Evolutionary conservation across 78 protist genomes (phyloP), one percentile per base, ranked within the genome.

Genomic region (Dictyostelium citrinum): DNA sequence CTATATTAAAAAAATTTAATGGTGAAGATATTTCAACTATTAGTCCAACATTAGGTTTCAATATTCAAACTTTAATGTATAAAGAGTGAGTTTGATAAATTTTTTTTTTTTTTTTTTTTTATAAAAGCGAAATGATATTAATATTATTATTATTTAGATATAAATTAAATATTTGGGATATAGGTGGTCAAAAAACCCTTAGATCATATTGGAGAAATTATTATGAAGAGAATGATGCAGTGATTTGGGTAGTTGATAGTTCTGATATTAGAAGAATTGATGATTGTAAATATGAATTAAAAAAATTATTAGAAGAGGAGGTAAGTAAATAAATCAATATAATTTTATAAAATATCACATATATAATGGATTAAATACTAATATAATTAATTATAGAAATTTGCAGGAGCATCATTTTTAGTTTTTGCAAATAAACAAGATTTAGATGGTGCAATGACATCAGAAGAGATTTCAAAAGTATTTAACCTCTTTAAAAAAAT

Each of bases 121-220:
- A 10, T 61, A n/a, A n/a, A 5, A 60, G 6, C 20, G 3, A 7
- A n/a, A 60, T n/a, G 8, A 27, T 27, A 61, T 10, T 61, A 64
- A 64, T 22, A 22, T 37, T 78, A 3, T 10, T 6, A 24, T 29
- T 11, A 14, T n/a, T 29, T 84, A 97, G 98, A 5, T 98, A 80
- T 97, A 97, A 96, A 88, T 86, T 99, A 64, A 99, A 99, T 74
- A 39, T 99, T 7, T 99, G 99, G 99, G 99, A 99, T 90, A 96
- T 99, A 5, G 99, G 99, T 20, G 99, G 99, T 10, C 99, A 99
- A 82, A 93, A 95, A 46, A 91, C 99, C 2, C 79, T 99, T 6
- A 97, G 99, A 29, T 84, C 99, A 1, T 99, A 99, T 83, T 99
- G 99, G 99, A 88, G 98, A 22, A 98, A 99, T 92, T 99, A 98